Evolutionary conservation across 371 early-diverging fungal species (phyloP), one percentile per base, ranked within the genome.

Genomic region (Syncephalis plumigaleata): DNA sequence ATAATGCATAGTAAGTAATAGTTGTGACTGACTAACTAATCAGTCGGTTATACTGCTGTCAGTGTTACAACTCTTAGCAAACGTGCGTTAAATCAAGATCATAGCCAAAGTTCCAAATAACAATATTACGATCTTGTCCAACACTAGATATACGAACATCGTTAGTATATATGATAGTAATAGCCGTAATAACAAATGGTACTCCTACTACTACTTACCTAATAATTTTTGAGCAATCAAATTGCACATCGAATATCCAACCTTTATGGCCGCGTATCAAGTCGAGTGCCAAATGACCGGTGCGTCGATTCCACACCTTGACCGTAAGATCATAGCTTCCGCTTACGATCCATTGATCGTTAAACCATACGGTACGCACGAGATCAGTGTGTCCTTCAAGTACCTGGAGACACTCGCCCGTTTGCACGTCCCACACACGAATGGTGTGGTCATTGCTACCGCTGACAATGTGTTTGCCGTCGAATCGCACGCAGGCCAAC

Each of bases 211-310:
- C n/a, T 26, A 22, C 48, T 57, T 63, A 70, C 75, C 75, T 75
- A 51, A 93, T 71, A 44, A 93, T 87, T 50, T 75, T 75, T 37
- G 75, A 73, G 18, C 69, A 62, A 46, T 81, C 79, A 59, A 87
- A 79, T 56, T 81, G 85, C 16, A 94, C 88, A 63, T 91, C 87
- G 70, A 94, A 94, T 13, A 94, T 89, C 93, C 93, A 91, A 58
- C 84, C 81, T 2, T 77, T 59, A 55, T 90, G 86, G 26, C 78
- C 84, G 26, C 70, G 68, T 48, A 70, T 64, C 45, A 82, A 74
- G 55, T 77, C 67, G 21, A 80, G 54, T 4, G 64, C 59, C 44
- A 66, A 65, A 40, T 67, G 45, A 46, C 70, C 72, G 2, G 67
- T 55, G 3, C 53, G 52, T 45, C 77, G 63, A 58, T 94, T 87